phyloP scores from a whole-genome alignment of 2,329 filamentous ascomycete species.

The Metarhizium rileyi region DNA sequence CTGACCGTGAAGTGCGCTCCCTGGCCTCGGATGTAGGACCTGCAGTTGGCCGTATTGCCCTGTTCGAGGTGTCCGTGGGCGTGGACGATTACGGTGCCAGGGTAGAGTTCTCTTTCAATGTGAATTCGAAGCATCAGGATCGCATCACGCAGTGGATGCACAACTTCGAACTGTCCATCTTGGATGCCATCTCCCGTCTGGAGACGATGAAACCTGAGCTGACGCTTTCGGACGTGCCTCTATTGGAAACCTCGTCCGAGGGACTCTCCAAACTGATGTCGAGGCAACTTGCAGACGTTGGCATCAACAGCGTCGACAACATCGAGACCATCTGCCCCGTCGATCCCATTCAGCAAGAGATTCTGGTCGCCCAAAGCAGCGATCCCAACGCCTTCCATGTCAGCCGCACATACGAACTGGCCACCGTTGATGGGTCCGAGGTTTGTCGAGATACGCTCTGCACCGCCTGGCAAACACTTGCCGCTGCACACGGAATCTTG shows the following conservation, averaged over 20 bases:
- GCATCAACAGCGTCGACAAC: conserved; percentile 31
- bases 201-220: conserved; percentile 34
- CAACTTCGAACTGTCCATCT: conserved; percentile 35
- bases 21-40: conserved; percentile 34
- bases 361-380: conserved; percentile 36
- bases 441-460: conserved; percentile 37
- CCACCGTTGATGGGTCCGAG: conserved; percentile 23
- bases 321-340: conserved; percentile 41
- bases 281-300: conserved; percentile 29
- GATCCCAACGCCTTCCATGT: conserved; percentile 32
- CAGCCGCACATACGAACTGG: conserved; percentile 39
- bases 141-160: conserved; percentile 37
- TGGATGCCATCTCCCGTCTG: conserved; percentile 33
- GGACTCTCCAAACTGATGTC: conserved; percentile 34
- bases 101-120: conserved; percentile 36
- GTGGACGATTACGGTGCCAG: conserved; percentile 33
- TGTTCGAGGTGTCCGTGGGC: conserved; percentile 41
- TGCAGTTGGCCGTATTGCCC: conserved; percentile 36
- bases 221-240: conserved; percentile 39
- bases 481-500: conserved; percentile 33
- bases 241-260: conserved; percentile 37
- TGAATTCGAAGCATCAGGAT: conserved; percentile 29
- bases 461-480: conserved; percentile 39
- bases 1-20: conserved; percentile 28
- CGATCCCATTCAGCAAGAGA: conserved; percentile 37